Evolutionary conservation across 2,329 filamentous ascomycete species (phyloP).

Genomic region (Exophiala viscosa): DNA sequence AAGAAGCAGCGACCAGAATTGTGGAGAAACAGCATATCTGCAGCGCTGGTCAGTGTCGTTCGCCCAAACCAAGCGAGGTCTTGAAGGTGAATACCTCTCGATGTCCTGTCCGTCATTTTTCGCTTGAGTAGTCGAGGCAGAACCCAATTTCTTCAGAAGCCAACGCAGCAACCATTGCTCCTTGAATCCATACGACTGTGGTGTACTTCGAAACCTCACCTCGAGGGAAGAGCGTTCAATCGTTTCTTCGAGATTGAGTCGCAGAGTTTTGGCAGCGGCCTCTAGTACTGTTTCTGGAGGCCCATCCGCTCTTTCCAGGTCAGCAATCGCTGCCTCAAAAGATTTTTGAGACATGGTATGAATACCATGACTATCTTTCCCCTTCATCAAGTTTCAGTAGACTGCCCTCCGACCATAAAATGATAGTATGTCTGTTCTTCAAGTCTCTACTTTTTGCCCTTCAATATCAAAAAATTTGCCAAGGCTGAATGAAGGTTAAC

Average conservation of each 20-base stretch:
- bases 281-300: conserved; percentile 39
- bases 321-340: conserved; percentile 26
- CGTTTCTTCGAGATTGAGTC: conserved; percentile 36
- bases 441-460: background rate
- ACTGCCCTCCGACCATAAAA: background rate
- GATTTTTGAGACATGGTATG: conserved; percentile 13
- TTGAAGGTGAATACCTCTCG: background rate
- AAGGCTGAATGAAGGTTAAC: conserved; percentile 5
- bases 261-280: conserved; percentile 43
- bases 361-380: background rate
- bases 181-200: conserved; percentile 37
- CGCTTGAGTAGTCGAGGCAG: conserved; percentile 21
- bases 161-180: conserved; percentile 66
- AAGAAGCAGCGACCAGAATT: conserved; percentile 25
- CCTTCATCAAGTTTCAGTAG: background rate
- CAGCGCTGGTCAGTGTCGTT: background rate
- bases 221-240: conserved; percentile 25
- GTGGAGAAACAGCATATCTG: conserved; percentile 11
- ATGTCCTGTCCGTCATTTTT: background rate
- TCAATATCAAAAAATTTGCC: conserved; percentile 2
- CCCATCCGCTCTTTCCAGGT: conserved; percentile 43
- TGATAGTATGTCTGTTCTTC: background rate
- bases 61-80: too few relatives aligned
- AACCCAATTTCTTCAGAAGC: conserved; percentile 59
- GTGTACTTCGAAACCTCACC: background rate